Percentiles rank a stretch among this genome's conserved stretches.
phyloP scores from a whole-genome alignment of 2,329 filamentous ascomycete genomes.

The Talaromyces sp. region DNA sequence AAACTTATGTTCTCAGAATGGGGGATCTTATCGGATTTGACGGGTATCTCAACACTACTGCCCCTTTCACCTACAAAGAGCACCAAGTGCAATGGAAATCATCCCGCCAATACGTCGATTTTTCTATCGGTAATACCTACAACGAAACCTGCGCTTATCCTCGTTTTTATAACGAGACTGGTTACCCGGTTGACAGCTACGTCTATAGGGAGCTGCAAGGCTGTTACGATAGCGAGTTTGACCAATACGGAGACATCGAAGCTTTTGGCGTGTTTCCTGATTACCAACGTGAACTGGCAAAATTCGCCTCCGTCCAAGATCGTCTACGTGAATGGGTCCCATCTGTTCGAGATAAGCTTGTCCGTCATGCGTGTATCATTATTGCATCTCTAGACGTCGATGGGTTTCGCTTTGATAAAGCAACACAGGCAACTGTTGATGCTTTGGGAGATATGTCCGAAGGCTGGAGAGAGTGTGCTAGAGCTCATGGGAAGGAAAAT shows the following conservation, averaged over 20 bases:
- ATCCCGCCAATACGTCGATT: conserved; percentile 53
- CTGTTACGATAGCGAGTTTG: conserved; percentile 59
- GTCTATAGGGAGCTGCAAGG: conserved; percentile 45
- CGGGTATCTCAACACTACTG: conserved; percentile 53
- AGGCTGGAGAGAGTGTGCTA: conserved; percentile 53
- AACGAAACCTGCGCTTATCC: conserved; percentile 53
- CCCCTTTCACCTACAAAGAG: conserved; percentile 51
- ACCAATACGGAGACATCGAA: conserved; percentile 59
- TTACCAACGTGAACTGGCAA: conserved; percentile 58
- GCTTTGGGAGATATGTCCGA: conserved; percentile 53
- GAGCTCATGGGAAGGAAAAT: conserved; percentile 53
- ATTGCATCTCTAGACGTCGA: conserved; percentile 60
- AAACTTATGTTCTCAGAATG: conserved; percentile 35
- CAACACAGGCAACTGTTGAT: conserved; percentile 58
- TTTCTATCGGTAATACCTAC: conserved; percentile 49
- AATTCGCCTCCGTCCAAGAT: conserved; percentile 63
- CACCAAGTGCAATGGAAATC: conserved; percentile 55
- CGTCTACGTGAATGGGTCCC: conserved; percentile 60
- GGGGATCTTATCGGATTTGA: conserved; percentile 59
- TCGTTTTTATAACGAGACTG: conserved; percentile 56
- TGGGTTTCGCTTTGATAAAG: conserved; percentile 63
- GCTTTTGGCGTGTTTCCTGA: conserved; percentile 59
- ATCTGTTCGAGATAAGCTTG: conserved; percentile 51
- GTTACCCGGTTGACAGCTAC: conserved; percentile 43
- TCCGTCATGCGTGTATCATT: conserved; percentile 58